Conservation (phyloP, 306 rosid genomes). For the Vigna unguiculata region DNA sequence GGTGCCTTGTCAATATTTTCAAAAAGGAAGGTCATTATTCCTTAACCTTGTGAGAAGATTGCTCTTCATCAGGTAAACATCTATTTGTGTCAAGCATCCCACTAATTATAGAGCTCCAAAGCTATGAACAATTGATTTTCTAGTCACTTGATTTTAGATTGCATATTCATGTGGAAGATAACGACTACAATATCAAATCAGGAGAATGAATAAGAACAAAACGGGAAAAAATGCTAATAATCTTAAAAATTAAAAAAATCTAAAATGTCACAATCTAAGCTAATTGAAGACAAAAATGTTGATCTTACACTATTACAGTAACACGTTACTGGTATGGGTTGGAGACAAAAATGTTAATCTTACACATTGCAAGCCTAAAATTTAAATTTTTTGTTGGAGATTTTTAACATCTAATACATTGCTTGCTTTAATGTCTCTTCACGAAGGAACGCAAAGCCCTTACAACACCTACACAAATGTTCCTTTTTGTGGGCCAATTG, state of each 20-base stretch:
- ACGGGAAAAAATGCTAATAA: not conserved
- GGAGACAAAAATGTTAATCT: too few species aligned
- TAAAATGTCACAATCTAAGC: conserved; percentile 4
- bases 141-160: conserved; percentile 81
- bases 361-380: conserved; percentile 93
- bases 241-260: conserved; percentile 22
- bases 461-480: conserved; percentile 82
- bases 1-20: conserved; percentile 18
- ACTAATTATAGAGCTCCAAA: conserved; percentile 78
- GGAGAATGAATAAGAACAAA: conserved; percentile 15
- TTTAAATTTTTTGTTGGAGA: conserved; percentile 70
- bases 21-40: conserved; percentile 44
- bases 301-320: conserved; percentile 82
- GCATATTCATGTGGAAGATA: conserved; percentile 92
- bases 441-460: conserved; percentile 77
- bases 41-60: conserved; percentile 82
- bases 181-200: conserved; percentile 64
- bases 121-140: conserved; percentile 81
- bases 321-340: conserved; percentile 78
- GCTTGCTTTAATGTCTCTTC: conserved; percentile 84
- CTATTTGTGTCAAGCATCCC: conserved; percentile 79
- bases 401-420: conserved; percentile 70
- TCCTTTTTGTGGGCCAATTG: conserved; percentile 60
- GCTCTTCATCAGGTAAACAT: conserved; percentile 66
- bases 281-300: not conserved